A percentile compares a stretch with the other conserved stretches of the same genome.
phyloP scores from a whole-genome alignment of 2,329 filamentous ascomycete species.

The Purpureocillium lavendulum region DNA sequence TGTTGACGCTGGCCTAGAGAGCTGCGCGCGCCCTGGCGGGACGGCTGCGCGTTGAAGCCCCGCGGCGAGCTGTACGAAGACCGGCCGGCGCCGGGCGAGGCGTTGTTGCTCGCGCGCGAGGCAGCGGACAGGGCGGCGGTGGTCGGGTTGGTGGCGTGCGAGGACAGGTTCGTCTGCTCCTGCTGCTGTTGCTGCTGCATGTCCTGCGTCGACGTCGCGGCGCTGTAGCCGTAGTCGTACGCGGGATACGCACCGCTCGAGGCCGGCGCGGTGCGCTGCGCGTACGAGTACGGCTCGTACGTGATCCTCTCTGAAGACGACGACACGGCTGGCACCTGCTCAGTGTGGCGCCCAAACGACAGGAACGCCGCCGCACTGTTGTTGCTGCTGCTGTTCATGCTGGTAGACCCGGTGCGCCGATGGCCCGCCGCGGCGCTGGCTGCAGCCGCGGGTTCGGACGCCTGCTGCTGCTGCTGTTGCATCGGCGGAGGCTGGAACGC shows the following conservation, averaged over 20 bases:
- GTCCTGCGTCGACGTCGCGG: constrained; percentile 3
- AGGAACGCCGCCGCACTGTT: constrained; percentile 9
- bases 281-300: constrained; percentile 25
- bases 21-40: no score
- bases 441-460: not conserved
- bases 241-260: constrained; percentile 9
- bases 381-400: not conserved
- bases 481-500: constrained; percentile 4
- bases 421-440: not conserved
- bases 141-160: constrained; percentile 1
- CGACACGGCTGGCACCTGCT: constrained; percentile 3
- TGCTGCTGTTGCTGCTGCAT: no score
- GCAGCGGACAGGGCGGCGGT: no score
- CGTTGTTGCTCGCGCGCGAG: no score
- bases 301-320: constrained; percentile 10
- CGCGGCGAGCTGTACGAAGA: no score
- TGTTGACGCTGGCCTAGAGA: no score
- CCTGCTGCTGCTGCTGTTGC: not conserved
- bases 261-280: constrained; percentile 9
- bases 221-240: constrained; percentile 19
- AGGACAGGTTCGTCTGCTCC: not conserved
- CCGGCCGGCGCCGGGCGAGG: no score
- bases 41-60: no score
- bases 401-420: not conserved
- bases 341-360: constrained; percentile 10